A percentile compares a stretch with the other conserved stretches of the same genome.
These are phyloP conservation scores for Saitozyma podzolica DNA, from an alignment of 768 basidiomycete genomes.

Conservation along the genomic window DNA sequence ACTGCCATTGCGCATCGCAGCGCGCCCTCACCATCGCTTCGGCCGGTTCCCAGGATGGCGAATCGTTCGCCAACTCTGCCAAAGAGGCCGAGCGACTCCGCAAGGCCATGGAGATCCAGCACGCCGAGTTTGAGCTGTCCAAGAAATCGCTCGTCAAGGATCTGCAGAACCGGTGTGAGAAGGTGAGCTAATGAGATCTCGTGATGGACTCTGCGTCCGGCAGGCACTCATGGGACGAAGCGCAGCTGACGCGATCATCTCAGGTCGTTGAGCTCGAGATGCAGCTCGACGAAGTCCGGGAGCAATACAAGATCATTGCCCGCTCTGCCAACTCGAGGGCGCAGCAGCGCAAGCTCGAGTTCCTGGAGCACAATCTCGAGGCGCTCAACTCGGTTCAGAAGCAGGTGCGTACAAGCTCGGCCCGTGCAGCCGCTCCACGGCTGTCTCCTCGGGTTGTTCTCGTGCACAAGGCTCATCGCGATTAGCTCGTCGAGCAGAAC, in stretches of 20 bases:
- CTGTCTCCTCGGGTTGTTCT: constrained; percentile 2
- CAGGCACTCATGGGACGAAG: too few relatives aligned
- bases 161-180: constrained; percentile 98
- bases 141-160: constrained; percentile 78
- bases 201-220: too few relatives aligned
- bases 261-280: constrained; percentile 99
- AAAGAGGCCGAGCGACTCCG: constrained; percentile 95
- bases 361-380: constrained; percentile 93
- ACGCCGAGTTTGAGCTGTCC: constrained; percentile 96
- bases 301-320: constrained; percentile 98
- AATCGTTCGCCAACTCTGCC: constrained; percentile 93
- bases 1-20: constrained; percentile 54
- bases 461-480: background rate
- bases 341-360: constrained; percentile 99
- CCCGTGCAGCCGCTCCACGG: background rate
- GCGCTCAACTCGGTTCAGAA: constrained; percentile 95
- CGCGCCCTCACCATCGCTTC: constrained; percentile 93
- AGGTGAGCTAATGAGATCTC: constrained; percentile 59
- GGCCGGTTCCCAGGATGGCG: constrained; percentile 94
- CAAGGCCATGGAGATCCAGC: constrained; percentile 95
- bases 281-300: constrained; percentile 95
- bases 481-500: constrained; percentile 95
- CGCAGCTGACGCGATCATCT: constrained; percentile 2
- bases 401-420: constrained; percentile 62
- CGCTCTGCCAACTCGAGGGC: constrained; percentile 97